phyloP scores from a whole-genome alignment of 106 monocot species.

The Platanthera zijinensis region DNA sequence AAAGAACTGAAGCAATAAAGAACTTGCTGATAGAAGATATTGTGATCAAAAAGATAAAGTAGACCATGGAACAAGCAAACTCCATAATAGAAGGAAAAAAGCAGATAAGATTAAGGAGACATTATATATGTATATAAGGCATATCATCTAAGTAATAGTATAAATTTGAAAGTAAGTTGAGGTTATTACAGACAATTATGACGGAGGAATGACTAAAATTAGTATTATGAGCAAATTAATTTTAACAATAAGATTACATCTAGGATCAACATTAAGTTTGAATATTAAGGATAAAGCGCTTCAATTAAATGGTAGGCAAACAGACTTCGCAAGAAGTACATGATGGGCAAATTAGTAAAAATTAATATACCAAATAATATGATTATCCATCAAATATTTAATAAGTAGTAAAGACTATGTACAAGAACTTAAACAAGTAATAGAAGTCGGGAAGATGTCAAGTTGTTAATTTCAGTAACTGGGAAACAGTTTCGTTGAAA shows the following conservation, averaged over 20 bases:
- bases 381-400: too few relatives aligned
- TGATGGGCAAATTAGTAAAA: too few relatives aligned
- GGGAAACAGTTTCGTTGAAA: too few relatives aligned
- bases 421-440: too few relatives aligned
- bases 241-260: not conserved
- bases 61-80: not conserved
- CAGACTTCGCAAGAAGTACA: too few relatives aligned
- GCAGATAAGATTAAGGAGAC: not conserved
- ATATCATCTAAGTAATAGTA: not conserved
- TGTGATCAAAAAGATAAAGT: not conserved
- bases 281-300: too few relatives aligned
- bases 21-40: not conserved
- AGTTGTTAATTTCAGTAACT: too few relatives aligned
- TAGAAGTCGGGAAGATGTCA: too few relatives aligned
- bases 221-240: not conserved
- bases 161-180: not conserved
- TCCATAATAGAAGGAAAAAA: not conserved
- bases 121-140: not conserved
- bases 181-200: not conserved
- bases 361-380: too few relatives aligned
- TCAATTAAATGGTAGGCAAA: too few relatives aligned
- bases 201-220: not conserved
- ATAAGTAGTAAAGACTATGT: too few relatives aligned
- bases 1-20: conserved; percentile 2
- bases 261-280: not conserved